Evolutionary conservation across 306 rosid genomes (phyloP), one percentile per base, ranked within the genome.

Genomic region (Sophora flavescens): DNA sequence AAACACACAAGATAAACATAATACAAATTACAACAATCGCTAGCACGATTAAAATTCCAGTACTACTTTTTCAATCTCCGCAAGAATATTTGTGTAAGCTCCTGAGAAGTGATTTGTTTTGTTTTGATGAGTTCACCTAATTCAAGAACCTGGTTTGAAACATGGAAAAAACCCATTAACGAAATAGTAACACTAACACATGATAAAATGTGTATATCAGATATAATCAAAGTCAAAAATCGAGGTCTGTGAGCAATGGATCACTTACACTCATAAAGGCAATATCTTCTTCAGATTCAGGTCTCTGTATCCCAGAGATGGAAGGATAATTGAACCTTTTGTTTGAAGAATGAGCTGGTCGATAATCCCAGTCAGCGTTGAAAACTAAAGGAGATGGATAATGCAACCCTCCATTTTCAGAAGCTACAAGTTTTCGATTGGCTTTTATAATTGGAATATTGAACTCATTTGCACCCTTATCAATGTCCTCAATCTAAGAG

Each of bases 211-310:
- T 35, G 11, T 0, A 70, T 26, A 35, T 7, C 6, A 66, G 5
- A 63, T 42, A 47, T 39, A 50, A 42, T 8, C 64, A 42, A 68
- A 77, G 51, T 74, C 76, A 78, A 81, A 81, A 70, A 41, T 63
- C 57, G 50, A 7, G 6, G 28, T 38, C 56, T 41, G 28, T 26
- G 8, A 47, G 60, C 71, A 52, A 72, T 14, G 66, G 32, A 84
- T 51, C 70, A 78, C 88, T 78, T 76, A 91, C 97, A 75, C 77
- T 88, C 87, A 93, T 86, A 74, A 87, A 91, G 28, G 91, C 93
- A 71, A 93, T 78, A 39, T 88, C 97, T 64, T 91, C 89, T 60
- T 91, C 93, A 61, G 84, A 84, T 59, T 72, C 60, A 14, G 98
- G 98, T 75, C 79, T 89, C 77, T 68, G 70, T 36, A 78, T 78